Evolutionary conservation across 305 asterid genomes (phyloP), one percentile per base, ranked within the genome.

Genomic region (Fraxinus xanthoxyloides): DNA sequence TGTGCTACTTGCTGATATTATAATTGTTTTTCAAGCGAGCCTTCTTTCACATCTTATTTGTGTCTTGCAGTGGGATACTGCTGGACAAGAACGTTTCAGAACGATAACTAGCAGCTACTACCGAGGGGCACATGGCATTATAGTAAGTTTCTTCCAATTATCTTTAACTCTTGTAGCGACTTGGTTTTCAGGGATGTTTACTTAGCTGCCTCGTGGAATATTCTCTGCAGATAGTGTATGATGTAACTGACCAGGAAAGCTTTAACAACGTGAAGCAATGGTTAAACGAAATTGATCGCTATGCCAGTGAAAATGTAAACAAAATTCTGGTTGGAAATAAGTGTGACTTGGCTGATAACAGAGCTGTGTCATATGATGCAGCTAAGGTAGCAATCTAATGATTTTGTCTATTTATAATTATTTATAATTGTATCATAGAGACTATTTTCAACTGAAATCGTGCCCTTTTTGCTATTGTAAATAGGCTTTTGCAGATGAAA

Each of bases 111-210:
- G 98, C 85, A 94, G 98, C 91, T 94, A 94, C 87, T 94, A 93
- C 87, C 98, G 98, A 10, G 98, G 98, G 76, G 98, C 98, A 72
- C 98, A 94, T 85, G 98, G 98, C 84, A 93, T 94, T 77, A 94
- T 94, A 75, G 98, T 94, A 79, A 89, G 93, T 89, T 59, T 82
- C 80, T 80, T 79, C 84, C 72, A 15, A 26, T 21, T 75, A 75
- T 73, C 75, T 59, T 80, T 70, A 34, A 48, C 80, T 59, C 82
- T 51, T 36, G 13, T 56, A 75, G 46, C 74, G 59, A 46, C 77
- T 75, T 13, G 61, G 63, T 63, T 82, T 83, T 82, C 72, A 21
- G 76, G 80, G 82, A 36, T 13, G 5, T 51, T 31, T 76, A 63
- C 80, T 26, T 61, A 76, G 78, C 30, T n/a, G 51, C 82, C 23